Conservation (phyloP, 768 basidiomycete species). For the Pisolithus microcarpus region DNA sequence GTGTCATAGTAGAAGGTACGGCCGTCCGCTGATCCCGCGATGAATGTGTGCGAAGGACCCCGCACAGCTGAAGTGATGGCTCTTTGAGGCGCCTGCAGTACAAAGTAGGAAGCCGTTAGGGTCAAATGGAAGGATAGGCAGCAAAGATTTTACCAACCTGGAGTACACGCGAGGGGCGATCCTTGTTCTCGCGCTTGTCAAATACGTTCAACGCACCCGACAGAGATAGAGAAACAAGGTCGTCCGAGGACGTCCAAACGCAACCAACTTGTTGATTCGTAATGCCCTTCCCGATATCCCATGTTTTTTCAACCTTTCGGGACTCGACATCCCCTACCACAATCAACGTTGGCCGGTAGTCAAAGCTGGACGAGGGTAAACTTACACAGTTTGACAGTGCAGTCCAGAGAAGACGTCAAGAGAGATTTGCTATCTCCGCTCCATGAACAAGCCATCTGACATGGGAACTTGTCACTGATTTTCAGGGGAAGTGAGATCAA, state of each 20-base stretch:
- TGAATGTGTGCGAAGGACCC: slow-evolving; percentile 51
- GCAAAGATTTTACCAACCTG: slow-evolving; percentile 38
- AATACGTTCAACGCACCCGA: slow-evolving; percentile 77
- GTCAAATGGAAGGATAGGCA: not conserved
- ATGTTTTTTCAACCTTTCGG: slow-evolving; percentile 57
- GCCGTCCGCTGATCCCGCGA: slow-evolving; percentile 77
- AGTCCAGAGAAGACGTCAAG: slow-evolving; percentile 80
- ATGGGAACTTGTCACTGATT: not conserved
- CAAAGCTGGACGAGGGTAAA: slow-evolving; percentile 2
- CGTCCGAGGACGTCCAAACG: slow-evolving; percentile 65
- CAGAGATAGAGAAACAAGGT: slow-evolving; percentile 78
- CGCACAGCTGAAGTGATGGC: slow-evolving; percentile 60
- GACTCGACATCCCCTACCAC: slow-evolving; percentile 73
- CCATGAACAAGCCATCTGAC: slow-evolving; percentile 75
- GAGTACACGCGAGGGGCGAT: slow-evolving; percentile 54
- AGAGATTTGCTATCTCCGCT: slow-evolving; percentile 64
- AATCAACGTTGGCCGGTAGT: not conserved
- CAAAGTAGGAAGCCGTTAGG: not conserved
- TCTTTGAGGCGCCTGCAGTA: slow-evolving; percentile 69
- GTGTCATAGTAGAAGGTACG: slow-evolving; percentile 60
- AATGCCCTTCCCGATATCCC: slow-evolving; percentile 69
- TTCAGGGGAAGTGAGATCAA: not conserved
- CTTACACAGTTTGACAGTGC: slow-evolving; percentile 82
- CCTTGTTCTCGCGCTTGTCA: slow-evolving; percentile 56
- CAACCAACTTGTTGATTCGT: slow-evolving; percentile 82